Percentiles rank a stretch among this genome's conserved stretches.
These are phyloP conservation scores for Trametes cinnabarina DNA, from an alignment of 768 basidiomycete species.

Conservation along the genomic window DNA sequence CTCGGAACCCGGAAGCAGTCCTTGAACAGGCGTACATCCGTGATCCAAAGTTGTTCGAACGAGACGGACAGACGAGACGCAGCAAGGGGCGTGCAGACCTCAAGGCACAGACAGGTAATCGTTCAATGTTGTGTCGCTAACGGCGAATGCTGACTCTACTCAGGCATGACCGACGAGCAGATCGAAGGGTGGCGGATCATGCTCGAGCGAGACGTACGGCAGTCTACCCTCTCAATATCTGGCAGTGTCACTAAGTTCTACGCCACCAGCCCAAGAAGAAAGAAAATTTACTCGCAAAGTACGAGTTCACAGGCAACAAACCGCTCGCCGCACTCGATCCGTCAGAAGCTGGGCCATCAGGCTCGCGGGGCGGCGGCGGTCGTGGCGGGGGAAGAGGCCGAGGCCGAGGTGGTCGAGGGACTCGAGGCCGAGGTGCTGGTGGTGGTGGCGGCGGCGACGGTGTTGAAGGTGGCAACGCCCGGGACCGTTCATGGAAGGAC, in stretches of 20 bases:
- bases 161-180: slow-evolving; percentile 79
- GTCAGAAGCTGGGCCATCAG: not conserved
- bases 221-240: not conserved
- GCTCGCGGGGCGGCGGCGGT: slow-evolving; percentile 32
- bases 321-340: not conserved
- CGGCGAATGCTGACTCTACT: not conserved
- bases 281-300: slow-evolving; percentile 69
- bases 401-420: slow-evolving; percentile 34
- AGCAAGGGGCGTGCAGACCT: slow-evolving; percentile 67
- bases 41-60: slow-evolving; percentile 72
- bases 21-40: slow-evolving; percentile 77
- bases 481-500: slow-evolving; percentile 70
- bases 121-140: slow-evolving; percentile 3
- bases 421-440: slow-evolving; percentile 44
- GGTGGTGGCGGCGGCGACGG: slow-evolving; percentile 41
- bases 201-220: slow-evolving; percentile 81
- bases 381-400: slow-evolving; percentile 14
- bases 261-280: slow-evolving; percentile 61
- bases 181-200: slow-evolving; percentile 92
- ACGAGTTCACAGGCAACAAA: slow-evolving; percentile 73
- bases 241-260: not conserved
- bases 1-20: slow-evolving; percentile 49
- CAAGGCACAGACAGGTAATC: slow-evolving; percentile 64
- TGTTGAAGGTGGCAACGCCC: slow-evolving; percentile 39
- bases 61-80: slow-evolving; percentile 70